A percentile compares a stretch with the other conserved stretches of the same genome.
Evolutionary conservation across 331 rosid genomes (phyloP).

Genomic region (Quercus tomentella): DNA sequence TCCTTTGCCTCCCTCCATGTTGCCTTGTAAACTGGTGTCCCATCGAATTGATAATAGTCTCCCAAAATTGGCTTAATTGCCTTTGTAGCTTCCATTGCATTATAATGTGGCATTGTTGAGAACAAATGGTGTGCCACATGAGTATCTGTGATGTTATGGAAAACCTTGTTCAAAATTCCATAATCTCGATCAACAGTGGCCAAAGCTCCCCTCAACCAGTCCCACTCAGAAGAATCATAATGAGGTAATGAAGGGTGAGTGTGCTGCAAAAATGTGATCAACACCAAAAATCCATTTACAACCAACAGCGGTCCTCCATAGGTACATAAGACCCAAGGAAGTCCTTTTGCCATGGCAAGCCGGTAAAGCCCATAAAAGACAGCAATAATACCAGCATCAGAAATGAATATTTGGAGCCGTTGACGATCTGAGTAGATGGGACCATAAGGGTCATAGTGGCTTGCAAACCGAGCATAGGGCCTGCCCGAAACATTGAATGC

Average conservation of each 20-base stretch:
- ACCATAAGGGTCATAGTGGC: conserved; percentile 68
- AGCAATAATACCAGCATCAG: conserved; percentile 60
- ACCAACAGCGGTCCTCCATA: conserved; percentile 70
- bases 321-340: conserved; percentile 63
- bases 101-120: conserved; percentile 84
- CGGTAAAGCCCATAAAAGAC: conserved; percentile 41
- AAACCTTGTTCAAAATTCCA: conserved; percentile 77
- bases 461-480: conserved; percentile 56
- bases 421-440: conserved; percentile 71
- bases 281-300: conserved; percentile 66
- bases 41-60: conserved; percentile 63
- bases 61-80: conserved; percentile 82
- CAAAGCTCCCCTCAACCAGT: conserved; percentile 84
- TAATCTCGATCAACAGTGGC: conserved; percentile 82
- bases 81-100: conserved; percentile 87
- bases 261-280: conserved; percentile 80
- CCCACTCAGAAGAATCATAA: conserved; percentile 77
- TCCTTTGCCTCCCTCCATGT: conserved; percentile 76
- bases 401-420: conserved; percentile 48
- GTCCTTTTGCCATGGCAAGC: conserved; percentile 47
- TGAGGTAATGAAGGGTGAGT: conserved; percentile 82
- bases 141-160: conserved; percentile 87
- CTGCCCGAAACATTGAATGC: conserved; percentile 72
- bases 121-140: conserved; percentile 90
- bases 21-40: conserved; percentile 62